Evolutionary conservation across 2,329 filamentous ascomycete species (phyloP).

Genomic region (Calonectria hawksworthii): DNA sequence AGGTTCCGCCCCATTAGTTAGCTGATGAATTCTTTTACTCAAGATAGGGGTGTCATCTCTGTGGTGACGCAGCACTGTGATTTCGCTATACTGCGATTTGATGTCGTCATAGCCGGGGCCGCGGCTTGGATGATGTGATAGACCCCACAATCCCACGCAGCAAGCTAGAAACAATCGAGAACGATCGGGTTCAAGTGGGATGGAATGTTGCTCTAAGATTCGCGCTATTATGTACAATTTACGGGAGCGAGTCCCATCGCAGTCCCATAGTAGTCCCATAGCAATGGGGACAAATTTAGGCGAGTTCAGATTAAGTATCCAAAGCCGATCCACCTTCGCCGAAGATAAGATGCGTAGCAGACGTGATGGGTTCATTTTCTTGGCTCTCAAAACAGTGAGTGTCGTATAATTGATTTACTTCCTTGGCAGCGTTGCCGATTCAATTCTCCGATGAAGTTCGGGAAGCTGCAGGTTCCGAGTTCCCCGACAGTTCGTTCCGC

Average conservation of each 20-base stretch:
- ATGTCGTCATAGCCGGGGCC: slow-evolving; percentile 3
- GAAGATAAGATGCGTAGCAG: neutral
- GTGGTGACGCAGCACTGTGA: neutral
- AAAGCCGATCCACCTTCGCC: neutral
- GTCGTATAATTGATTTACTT: neutral
- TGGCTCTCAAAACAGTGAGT: neutral
- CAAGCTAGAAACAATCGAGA: neutral
- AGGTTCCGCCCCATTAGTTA: neutral
- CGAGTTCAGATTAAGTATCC: neutral
- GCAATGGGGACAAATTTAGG: neutral
- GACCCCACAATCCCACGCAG: slow-evolving; percentile 5
- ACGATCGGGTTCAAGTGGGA: slow-evolving; percentile 1
- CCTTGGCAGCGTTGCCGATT: neutral
- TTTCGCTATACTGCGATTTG: slow-evolving; percentile 3
- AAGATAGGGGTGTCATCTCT: neutral
- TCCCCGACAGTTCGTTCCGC: neutral
- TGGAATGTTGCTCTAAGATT: neutral
- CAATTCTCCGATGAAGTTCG: neutral
- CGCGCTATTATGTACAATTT: neutral
- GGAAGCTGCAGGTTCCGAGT: neutral
- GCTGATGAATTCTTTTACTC: neutral
- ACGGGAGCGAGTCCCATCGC: neutral
- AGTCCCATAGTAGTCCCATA: neutral
- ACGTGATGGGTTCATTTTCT: neutral
- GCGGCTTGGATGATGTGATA: neutral